A percentile compares a stretch with the other conserved stretches of the same genome.
Evolutionary conservation across 306 rosid genomes (phyloP).

Genomic region (Trifolium dubium): DNA sequence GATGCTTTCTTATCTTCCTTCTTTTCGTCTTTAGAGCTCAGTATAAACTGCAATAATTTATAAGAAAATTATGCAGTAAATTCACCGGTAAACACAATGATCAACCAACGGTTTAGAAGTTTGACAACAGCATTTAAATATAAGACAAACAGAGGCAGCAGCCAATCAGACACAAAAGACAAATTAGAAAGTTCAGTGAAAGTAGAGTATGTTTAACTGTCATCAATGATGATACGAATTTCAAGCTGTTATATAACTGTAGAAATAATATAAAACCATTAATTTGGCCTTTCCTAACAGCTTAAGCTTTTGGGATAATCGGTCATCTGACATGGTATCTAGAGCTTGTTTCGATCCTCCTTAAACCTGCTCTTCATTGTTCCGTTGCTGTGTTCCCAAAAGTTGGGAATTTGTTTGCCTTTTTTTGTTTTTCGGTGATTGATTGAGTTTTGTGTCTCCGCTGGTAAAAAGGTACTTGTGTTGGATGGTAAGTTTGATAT

Average conservation of each 20-base stretch:
- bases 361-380: too few relatives aligned
- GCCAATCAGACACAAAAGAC: constrained; percentile 5
- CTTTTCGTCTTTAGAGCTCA: constrained; percentile 58
- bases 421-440: too few relatives aligned
- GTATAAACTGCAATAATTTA: constrained; percentile 53
- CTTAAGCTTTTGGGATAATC: too few relatives aligned
- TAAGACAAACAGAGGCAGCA: constrained; percentile 13
- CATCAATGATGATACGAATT: constrained; percentile 14
- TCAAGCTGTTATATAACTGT: constrained; percentile 7
- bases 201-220: background rate
- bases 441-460: too few relatives aligned
- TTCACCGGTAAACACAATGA: constrained; percentile 16
- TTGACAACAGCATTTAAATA: background rate
- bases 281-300: too few relatives aligned
- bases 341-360: too few relatives aligned
- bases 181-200: background rate
- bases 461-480: too few relatives aligned
- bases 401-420: too few relatives aligned
- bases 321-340: too few relatives aligned
- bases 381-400: too few relatives aligned
- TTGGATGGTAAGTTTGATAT: too few relatives aligned
- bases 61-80: background rate
- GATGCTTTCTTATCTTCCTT: constrained; percentile 57
- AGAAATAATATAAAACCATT: too few relatives aligned
- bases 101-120: constrained; percentile 28